Evolutionary conservation across 768 basidiomycete species (phyloP), one percentile per base, ranked within the genome.

Genomic region (Myochromella boudieri): DNA sequence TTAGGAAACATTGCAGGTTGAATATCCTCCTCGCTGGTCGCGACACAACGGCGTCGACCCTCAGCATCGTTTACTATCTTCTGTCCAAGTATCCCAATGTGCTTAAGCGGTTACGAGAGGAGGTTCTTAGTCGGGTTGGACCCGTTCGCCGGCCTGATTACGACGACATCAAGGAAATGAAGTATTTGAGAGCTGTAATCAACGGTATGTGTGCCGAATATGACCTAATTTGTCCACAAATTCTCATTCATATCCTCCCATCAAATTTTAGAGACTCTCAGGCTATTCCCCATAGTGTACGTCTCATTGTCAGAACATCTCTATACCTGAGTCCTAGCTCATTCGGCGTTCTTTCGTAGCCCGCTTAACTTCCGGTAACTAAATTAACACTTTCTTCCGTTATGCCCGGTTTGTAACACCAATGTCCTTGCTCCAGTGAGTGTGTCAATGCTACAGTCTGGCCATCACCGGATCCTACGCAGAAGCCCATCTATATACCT

Each of bases 111-210:
- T 68, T 85, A 18, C 74, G 80, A 1, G 67, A 78, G 42, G 84
- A 87, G 63, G 73, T 87, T 37, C 59, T 81, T 4, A 57, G 60
- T 24, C 74, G 72, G 31, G 70, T 85, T 6, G 82, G 84, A 0
- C 58, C 65, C 0, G 67, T 65, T 1, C 67, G 69, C 1, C 66
- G 72, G 9, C 84, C 82, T 3, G 73, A 74, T 2, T 75, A 74
- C 42, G 77, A 80, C 32, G 77, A 82, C 51, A 74, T 85, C 53
- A 68, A 68, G 24, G 78, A 79, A 3, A 80, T 85, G 78, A 83
- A 79, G 58, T 85, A 77, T 51, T 60, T 85, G 11, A 68, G 80
- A 20, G 84, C 84, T 1, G 79, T 85, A 17, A 75, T 85, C 39
- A 84, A 85, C 51, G 82, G 82, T 82, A 34, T 28, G 58, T 37